Base-by-base conservation (phyloP, 1,284 basidiomycete genomes). In the Gymnopus androsaceus region DNA sequence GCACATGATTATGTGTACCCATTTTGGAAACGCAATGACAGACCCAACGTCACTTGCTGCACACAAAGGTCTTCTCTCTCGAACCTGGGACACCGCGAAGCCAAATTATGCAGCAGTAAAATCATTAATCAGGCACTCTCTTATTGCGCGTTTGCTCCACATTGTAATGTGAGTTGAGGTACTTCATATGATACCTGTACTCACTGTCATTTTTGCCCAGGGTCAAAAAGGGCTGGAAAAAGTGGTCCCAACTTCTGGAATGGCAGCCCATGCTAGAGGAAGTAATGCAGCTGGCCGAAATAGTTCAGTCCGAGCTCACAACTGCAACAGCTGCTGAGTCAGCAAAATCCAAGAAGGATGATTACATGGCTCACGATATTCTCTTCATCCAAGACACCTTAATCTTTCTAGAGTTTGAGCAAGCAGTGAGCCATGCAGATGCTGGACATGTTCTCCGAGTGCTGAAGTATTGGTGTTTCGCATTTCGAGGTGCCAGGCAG, bases 331-430 rank as follows among this genome's bases (percentile, higher is more conserved):
- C 55, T 17, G 67, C 64, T 3, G 54, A 59, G 42, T 9, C 37
- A 23, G 62, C 61, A 2, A 61, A 65, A 36, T 44, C 21, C 7
- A 27, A 12, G 0, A 47, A 54, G 0, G 67, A 69, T 38, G 66
- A 68, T 38, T 62, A 49, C 12, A 15, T 48, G 1, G 66, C 67
- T 4, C 66, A 65, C 42, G 55, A 55, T 17, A 58, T 63, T n/a
- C 63, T 63, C 38, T 69, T 67, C 51, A 66, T 68, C 23, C 62
- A 63, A 3, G 67, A 69, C 51, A 62, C 64, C 0, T 42, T 69
- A 0, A 19, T 67, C 6, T 69, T 64, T 49, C 57, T 47, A 51
- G 50, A 34, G 28, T 64, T 64, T 33, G 59, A 64, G 41, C 45
- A 58, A 11, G 61, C 50, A n/a, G 61, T 64, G 33, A 57, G n/a